These are phyloP conservation scores for Rhodotorula toruloides DNA, from an alignment of 768 basidiomycete species.

Conservation along the genomic window DNA sequence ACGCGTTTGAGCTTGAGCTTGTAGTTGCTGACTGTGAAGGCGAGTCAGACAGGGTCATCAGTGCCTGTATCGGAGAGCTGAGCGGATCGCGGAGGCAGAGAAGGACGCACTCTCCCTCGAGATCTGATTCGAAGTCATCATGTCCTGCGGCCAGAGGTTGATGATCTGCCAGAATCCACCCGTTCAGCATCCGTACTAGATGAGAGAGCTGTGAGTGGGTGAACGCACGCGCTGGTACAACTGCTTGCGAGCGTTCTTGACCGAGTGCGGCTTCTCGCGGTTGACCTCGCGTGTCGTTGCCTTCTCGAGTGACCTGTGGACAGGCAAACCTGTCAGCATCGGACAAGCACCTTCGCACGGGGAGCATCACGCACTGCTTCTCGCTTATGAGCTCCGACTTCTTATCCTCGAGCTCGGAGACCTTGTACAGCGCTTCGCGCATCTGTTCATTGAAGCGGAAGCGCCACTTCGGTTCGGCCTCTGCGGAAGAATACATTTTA, in stretches of 20 bases:
- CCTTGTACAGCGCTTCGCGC: constrained; percentile 72
- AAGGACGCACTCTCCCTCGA: constrained; percentile 33
- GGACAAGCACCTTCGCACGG: background rate
- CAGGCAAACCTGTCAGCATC: background rate
- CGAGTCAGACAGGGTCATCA: too few relatives aligned
- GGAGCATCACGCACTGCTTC: constrained; percentile 44
- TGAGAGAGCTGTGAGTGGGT: background rate
- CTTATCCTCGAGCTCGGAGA: constrained; percentile 76
- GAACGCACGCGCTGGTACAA: constrained; percentile 67
- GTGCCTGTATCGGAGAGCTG: background rate
- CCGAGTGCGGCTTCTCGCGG: constrained; percentile 49
- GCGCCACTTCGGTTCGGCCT: constrained; percentile 58
- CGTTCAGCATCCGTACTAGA: too few relatives aligned
- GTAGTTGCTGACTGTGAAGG: constrained; percentile 25
- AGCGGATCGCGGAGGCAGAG: too few relatives aligned
- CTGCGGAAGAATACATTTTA: background rate
- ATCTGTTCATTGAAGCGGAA: constrained; percentile 74
- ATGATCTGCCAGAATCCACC: constrained; percentile 6
- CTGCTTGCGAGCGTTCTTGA: constrained; percentile 71
- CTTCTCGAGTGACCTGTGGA: constrained; percentile 56
- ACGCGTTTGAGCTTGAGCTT: constrained; percentile 26
- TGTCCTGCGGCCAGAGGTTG: constrained; percentile 21
- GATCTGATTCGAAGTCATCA: constrained; percentile 34
- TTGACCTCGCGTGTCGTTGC: constrained; percentile 48
- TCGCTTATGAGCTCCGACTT: constrained; percentile 57